Evolutionary conservation across 495 filamentous ascomycete genomes (phyloP).

Genomic region (Aspergillus olivimuriae): DNA sequence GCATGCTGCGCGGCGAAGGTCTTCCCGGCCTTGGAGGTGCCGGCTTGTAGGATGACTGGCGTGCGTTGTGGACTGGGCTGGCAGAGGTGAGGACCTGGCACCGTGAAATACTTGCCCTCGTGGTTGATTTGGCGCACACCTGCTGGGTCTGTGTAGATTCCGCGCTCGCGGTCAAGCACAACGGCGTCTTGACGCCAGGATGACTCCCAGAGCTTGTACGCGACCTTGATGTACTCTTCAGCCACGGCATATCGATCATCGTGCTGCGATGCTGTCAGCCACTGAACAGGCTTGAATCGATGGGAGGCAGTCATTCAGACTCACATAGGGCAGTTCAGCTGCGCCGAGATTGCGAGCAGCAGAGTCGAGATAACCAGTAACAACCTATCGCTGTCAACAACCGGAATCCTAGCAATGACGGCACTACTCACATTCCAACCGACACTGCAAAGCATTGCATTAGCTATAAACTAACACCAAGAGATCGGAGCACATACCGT

Average conservation of each 20-base stretch:
- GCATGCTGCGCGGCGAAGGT: conserved; percentile 57
- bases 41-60: conserved; percentile 59
- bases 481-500: conserved; percentile 26
- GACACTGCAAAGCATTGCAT: conserved; percentile 19
- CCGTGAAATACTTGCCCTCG: conserved; percentile 56
- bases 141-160: conserved; percentile 54
- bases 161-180: conserved; percentile 44
- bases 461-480: neutral
- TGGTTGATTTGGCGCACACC: conserved; percentile 61
- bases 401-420: neutral
- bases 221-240: conserved; percentile 61
- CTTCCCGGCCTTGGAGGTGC: conserved; percentile 57
- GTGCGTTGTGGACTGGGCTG: conserved; percentile 62
- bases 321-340: conserved; percentile 43
- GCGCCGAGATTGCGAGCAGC: conserved; percentile 56
- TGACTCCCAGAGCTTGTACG: conserved; percentile 65
- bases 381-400: conserved; percentile 34
- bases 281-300: neutral
- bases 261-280: conserved; percentile 38
- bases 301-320: neutral
- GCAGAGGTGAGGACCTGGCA: conserved; percentile 59
- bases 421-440: conserved; percentile 50
- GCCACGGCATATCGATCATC: conserved; percentile 62
- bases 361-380: conserved; percentile 62
- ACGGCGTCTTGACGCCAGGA: conserved; percentile 66